Evolutionary conservation across 306 rosid species (phyloP).

Genomic region (Castanea crenata): DNA sequence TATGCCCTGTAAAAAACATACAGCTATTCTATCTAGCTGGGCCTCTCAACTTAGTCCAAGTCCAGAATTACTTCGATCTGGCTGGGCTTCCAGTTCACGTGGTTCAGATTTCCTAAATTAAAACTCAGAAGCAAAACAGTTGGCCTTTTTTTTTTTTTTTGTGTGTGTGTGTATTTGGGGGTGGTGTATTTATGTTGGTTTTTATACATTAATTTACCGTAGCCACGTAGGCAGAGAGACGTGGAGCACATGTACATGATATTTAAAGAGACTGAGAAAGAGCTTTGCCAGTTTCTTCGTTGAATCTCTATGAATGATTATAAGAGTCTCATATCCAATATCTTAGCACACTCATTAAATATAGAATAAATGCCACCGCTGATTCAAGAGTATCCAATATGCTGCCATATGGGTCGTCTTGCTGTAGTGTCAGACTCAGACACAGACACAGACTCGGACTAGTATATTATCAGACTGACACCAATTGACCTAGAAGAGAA

Average conservation of each 20-base stretch:
- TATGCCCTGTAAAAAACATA: not conserved
- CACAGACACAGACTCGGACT: not conserved
- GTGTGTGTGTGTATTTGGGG: no score
- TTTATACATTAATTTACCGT: no score
- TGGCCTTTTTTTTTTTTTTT: not conserved
- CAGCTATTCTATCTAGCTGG: no score
- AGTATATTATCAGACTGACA: not conserved
- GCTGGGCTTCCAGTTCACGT: not conserved
- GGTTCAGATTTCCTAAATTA: not conserved
- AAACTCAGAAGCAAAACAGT: not conserved
- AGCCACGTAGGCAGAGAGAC: no score
- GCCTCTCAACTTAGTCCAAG: no score
- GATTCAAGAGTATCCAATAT: not conserved
- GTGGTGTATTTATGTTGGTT: no score
- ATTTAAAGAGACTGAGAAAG: no score
- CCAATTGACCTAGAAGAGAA: not conserved
- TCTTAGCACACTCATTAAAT: not conserved
- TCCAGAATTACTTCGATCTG: no score
- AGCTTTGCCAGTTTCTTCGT: not conserved
- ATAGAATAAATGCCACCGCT: constrained; percentile 12
- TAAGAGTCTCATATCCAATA: not conserved
- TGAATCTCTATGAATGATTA: no score
- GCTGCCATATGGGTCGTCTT: not conserved
- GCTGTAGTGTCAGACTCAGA: not conserved
- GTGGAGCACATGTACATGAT: no score